These are phyloP conservation scores for Aspergillus bridgeri DNA, from an alignment of 495 filamentous ascomycete genomes.

Conservation along the genomic window DNA sequence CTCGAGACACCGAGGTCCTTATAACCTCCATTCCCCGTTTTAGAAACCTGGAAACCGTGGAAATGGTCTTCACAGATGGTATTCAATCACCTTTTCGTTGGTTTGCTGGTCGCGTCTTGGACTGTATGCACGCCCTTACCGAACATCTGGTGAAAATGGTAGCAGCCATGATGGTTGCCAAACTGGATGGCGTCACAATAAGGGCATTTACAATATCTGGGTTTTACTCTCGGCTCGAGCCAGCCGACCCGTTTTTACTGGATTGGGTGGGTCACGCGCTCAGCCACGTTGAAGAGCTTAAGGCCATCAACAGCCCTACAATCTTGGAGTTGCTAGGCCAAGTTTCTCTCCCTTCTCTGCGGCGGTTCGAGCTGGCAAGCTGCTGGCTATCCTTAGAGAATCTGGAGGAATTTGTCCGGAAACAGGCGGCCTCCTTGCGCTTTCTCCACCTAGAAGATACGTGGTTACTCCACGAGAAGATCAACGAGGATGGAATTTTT, in stretches of 20 bases:
- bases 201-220: slow-evolving; percentile 3
- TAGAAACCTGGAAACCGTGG: not conserved
- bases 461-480: slow-evolving; percentile 4
- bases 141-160: slow-evolving; percentile 2
- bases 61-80: slow-evolving; percentile 2
- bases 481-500: not conserved
- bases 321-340: slow-evolving; percentile 1
- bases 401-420: not conserved
- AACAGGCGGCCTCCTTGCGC: not conserved
- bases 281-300: not conserved
- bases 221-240: slow-evolving; percentile 3
- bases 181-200: not conserved
- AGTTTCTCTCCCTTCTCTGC: not conserved
- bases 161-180: not conserved
- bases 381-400: slow-evolving; percentile 5
- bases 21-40: not conserved
- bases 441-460: slow-evolving; percentile 5
- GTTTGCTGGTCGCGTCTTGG: slow-evolving; percentile 5
- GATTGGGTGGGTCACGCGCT: not conserved
- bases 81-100: slow-evolving; percentile 3
- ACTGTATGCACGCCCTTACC: not conserved
- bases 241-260: not conserved
- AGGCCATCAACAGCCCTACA: not conserved
- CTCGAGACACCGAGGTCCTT: not conserved
- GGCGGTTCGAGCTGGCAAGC: not conserved